These are phyloP conservation scores for Pholiota microspora DNA, from an alignment of 768 basidiomycete genomes.

Conservation along the genomic window DNA sequence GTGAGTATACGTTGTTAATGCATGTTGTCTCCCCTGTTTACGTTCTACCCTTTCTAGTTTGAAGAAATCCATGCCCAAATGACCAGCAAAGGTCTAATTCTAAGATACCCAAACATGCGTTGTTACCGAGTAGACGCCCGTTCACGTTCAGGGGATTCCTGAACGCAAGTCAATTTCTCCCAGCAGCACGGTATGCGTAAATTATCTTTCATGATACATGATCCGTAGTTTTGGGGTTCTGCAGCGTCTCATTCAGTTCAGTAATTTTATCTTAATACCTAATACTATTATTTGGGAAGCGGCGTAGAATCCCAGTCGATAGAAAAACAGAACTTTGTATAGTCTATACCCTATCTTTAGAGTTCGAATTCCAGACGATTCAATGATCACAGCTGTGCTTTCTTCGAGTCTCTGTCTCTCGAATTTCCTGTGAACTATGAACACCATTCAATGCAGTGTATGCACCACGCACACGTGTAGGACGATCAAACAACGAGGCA, in stretches of 20 bases:
- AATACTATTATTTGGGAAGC: conserved; percentile 8
- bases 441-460: too few relatives aligned
- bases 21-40: not conserved
- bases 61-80: conserved; percentile 71
- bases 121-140: conserved; percentile 42
- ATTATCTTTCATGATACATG: conserved; percentile 15
- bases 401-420: not conserved
- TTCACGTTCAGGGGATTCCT: conserved; percentile 42
- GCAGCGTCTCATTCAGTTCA: not conserved
- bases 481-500: not conserved
- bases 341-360: not conserved
- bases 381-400: too few relatives aligned
- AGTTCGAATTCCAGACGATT: not conserved
- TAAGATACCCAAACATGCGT: conserved; percentile 67
- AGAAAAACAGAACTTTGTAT: not conserved
- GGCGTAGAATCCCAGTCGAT: not conserved
- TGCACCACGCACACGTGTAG: not conserved
- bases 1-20: conserved; percentile 34
- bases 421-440: not conserved
- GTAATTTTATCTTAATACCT: conserved; percentile 7
- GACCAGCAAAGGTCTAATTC: conserved; percentile 55
- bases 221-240: not conserved
- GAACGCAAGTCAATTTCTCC: conserved; percentile 12
- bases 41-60: conserved; percentile 45
- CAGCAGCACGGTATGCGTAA: conserved; percentile 14